Conservation (phyloP, 176 grass and related monocot species). For the Ensete ventricosum region DNA sequence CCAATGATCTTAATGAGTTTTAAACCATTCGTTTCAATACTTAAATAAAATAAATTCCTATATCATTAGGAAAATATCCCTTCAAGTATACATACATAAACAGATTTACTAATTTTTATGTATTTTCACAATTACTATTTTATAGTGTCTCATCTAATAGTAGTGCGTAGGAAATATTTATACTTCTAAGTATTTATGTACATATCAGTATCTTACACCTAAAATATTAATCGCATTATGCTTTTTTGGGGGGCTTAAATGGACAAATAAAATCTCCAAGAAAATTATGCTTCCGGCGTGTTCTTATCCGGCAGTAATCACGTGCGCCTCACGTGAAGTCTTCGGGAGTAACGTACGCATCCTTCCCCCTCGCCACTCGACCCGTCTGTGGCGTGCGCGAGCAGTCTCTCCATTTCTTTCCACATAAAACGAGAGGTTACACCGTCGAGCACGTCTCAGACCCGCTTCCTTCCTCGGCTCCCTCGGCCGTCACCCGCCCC, state of each 20-base stretch:
- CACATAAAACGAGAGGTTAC: neutral
- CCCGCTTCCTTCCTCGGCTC: neutral
- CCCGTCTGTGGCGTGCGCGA: neutral
- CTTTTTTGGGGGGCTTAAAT: too few relatives aligned
- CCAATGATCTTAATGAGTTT: too few relatives aligned
- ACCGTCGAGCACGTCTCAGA: neutral
- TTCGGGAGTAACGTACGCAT: neutral
- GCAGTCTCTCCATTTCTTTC: neutral
- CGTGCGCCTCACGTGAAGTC: neutral
- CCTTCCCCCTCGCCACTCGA: neutral
- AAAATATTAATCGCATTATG: too few relatives aligned
- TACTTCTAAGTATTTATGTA: neutral
- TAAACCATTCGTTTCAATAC: too few relatives aligned
- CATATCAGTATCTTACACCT: too few relatives aligned
- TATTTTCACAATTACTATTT: neutral
- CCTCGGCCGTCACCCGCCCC: neutral
- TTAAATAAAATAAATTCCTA: too few relatives aligned
- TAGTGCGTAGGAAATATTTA: neutral
- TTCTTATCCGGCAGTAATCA: neutral
- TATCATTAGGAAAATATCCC: too few relatives aligned
- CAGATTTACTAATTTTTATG: neutral
- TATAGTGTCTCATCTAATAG: neutral
- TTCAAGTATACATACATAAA: neutral
- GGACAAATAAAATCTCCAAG: neutral
- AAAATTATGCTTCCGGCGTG: neutral